A percentile compares a stretch with the other conserved stretches of the same genome.
These are phyloP conservation scores for Rhodosporidiobolus odoratus DNA, from an alignment of 768 basidiomycete genomes.

Conservation along the genomic window DNA sequence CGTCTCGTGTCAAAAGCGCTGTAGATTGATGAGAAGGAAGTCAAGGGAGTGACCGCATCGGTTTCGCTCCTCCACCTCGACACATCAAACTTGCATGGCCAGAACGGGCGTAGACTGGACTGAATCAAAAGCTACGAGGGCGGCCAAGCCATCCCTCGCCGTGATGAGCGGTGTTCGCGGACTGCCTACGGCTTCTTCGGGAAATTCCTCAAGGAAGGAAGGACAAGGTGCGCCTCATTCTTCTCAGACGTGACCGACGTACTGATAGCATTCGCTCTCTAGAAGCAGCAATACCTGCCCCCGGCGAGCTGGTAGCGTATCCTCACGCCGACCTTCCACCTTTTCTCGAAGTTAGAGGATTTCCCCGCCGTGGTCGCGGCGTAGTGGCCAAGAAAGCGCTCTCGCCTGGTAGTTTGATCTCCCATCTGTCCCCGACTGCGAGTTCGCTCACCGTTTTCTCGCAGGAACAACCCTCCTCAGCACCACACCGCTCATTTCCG, in stretches of 20 bases:
- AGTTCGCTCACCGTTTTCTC: neutral
- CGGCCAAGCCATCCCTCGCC: neutral
- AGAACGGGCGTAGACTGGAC: conserved; percentile 2
- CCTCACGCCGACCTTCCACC: conserved; percentile 7
- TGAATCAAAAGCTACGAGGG: neutral
- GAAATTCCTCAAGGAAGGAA: neutral
- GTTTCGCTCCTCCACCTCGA: too few species aligned
- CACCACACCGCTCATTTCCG: conserved; percentile 25
- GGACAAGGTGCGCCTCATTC: neutral
- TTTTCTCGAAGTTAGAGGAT: neutral
- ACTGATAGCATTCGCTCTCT: neutral
- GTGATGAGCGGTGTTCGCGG: neutral
- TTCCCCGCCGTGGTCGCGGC: conserved; percentile 12
- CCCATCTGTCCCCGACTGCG: neutral
- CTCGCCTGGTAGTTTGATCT: neutral
- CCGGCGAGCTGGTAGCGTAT: neutral
- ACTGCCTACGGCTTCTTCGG: neutral
- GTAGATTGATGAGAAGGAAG: too few species aligned
- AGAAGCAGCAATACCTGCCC: neutral
- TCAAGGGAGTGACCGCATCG: too few species aligned
- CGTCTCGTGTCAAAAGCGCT: neutral
- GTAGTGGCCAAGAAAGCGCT: neutral
- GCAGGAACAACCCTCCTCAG: conserved; percentile 23
- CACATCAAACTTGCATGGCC: too few species aligned
- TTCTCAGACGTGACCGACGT: neutral